These are phyloP conservation scores for Drechslera avenae DNA, from an alignment of 2,329 filamentous ascomycete genomes.

Conservation along the genomic window DNA sequence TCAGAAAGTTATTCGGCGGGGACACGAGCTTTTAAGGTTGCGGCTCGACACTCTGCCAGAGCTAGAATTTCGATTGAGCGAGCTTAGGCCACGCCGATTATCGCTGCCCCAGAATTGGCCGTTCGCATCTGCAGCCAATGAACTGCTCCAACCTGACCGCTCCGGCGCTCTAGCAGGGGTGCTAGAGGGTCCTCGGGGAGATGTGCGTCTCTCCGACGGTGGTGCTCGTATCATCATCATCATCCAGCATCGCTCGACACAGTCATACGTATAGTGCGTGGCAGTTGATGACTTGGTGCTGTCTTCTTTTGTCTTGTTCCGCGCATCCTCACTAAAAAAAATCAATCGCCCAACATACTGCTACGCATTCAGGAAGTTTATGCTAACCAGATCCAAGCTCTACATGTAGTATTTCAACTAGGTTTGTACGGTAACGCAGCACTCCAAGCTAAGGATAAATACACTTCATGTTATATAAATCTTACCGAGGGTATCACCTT, in stretches of 20 bases:
- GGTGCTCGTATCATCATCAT: background rate
- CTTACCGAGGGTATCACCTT: background rate
- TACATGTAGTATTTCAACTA: too few relatives aligned
- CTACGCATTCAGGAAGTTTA: background rate
- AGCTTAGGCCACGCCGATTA: constrained; percentile 18
- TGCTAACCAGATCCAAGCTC: background rate
- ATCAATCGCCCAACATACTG: background rate
- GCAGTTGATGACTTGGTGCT: background rate
- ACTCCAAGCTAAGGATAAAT: background rate
- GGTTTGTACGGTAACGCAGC: constrained; percentile 6
- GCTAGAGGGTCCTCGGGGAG: constrained; percentile 22
- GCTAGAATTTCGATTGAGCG: constrained; percentile 20
- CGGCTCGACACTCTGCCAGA: constrained; percentile 7
- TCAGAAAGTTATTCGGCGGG: constrained; percentile 25
- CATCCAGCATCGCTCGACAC: constrained; percentile 1
- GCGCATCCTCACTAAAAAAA: background rate
- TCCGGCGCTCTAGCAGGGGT: constrained; percentile 15
- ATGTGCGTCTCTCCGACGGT: constrained; percentile 24
- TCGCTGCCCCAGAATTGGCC: constrained; percentile 17
- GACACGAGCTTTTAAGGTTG: constrained; percentile 34
- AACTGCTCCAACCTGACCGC: background rate
- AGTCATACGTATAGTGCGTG: constrained; percentile 14
- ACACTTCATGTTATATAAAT: background rate
- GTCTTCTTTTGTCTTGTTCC: background rate
- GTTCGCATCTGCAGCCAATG: constrained; percentile 15